Base-by-base conservation (phyloP, 441 rosid species). In the Pelargonium australe region DNA sequence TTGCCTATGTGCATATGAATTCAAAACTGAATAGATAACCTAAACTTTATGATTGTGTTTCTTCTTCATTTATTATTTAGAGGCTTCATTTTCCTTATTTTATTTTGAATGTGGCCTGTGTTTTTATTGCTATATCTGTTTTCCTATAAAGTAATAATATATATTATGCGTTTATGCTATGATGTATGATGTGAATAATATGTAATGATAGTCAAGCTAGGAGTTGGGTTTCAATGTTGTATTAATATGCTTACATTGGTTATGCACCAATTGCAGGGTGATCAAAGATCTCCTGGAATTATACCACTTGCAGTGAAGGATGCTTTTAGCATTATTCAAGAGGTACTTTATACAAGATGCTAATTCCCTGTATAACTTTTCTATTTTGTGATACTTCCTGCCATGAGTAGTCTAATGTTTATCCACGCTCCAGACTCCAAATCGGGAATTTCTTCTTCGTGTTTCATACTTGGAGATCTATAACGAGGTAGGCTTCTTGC, bases 211-310 rank as follows among this genome's bases (percentile, higher is more conserved):
- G 60, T 70, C 37, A 71, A 43, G 45, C 34, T 44, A 17, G 62
- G 65, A 40, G 72, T 41, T 77, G 68, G 64, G 34, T 66, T 66
- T 77, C 51, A 57, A 64, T 63, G 31, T 64, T 63, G 31, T 64
- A 63, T 28, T 60, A 11, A 19, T 67, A 67, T 72, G 72, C 71
- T 80, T 81, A 73, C 67, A 68, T 73, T 49, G 44, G 34, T 43
- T 40, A 61, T 63, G 68, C 68, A 45, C 70, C 71, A 76, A 79
- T 85, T 83, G 68, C 96, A 95, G 99, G 99, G 99, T 79, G 98
- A 92, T 87, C 99, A 95, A 78, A 95, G 99, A 86, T 95, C 99
- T 69, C 99, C 99, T 68, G 99, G 99, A 74, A 90, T 92, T 63
- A 90, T 92, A 80, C 97, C 99, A 3, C 72, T 95, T 70, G 97